Conservation (phyloP, 768 basidiomycete species). For the Lactarius quietus region DNA sequence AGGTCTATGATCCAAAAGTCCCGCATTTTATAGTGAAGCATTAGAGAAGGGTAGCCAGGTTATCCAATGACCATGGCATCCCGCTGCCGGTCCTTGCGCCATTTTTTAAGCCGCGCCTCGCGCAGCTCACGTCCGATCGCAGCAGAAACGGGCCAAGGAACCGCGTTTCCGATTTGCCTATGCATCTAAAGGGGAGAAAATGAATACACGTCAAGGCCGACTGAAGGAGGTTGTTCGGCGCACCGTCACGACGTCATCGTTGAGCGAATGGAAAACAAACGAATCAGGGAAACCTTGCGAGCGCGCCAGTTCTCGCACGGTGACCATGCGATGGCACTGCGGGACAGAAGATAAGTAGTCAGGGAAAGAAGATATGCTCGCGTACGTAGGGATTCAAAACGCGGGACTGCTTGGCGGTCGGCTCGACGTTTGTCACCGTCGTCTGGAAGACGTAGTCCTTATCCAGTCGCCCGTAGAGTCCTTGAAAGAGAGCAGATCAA, state of each 20-base stretch:
- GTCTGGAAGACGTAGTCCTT: slow-evolving; percentile 58
- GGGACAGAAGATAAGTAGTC: slow-evolving; percentile 1
- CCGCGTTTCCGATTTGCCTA: slow-evolving; percentile 78
- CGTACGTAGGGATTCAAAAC: slow-evolving; percentile 66
- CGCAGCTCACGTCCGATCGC: slow-evolving; percentile 66
- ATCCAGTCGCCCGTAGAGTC: slow-evolving; percentile 60
- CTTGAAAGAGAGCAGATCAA: slow-evolving; percentile 28
- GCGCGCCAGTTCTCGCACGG: slow-evolving; percentile 72
- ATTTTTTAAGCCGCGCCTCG: slow-evolving; percentile 44
- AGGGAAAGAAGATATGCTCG: background rate
- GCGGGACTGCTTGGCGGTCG: slow-evolving; percentile 70
- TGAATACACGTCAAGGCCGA: no score
- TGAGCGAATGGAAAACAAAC: slow-evolving; percentile 56
- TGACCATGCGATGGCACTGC: slow-evolving; percentile 67
- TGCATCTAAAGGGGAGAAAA: no score
- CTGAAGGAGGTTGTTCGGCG: slow-evolving; percentile 28
- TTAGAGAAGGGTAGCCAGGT: no score
- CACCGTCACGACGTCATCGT: slow-evolving; percentile 58
- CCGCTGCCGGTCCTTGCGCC: slow-evolving; percentile 12
- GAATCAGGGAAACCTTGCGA: slow-evolving; percentile 81
- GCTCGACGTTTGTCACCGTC: slow-evolving; percentile 74
- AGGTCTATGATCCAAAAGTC: background rate
- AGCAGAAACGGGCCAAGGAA: slow-evolving; percentile 59
- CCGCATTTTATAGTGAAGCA: background rate
- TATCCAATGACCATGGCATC: slow-evolving; percentile 21